Base-by-base conservation (phyloP, 2,329 filamentous ascomycete species). In the Fusarium fracticaudum region DNA sequence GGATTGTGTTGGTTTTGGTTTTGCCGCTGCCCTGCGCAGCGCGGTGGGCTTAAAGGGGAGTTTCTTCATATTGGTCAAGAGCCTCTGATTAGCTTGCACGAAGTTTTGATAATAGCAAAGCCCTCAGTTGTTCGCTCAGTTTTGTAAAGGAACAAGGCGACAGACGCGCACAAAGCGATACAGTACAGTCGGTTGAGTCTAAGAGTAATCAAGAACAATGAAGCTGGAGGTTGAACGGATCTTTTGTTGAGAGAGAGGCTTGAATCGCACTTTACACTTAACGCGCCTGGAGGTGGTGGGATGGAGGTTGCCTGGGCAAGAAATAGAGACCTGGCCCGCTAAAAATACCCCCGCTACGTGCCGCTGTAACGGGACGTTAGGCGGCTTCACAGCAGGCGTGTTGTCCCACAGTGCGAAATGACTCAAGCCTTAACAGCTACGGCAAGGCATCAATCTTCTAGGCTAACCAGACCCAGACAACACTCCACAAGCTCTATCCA, bases 31-130 rank as follows among this genome's bases (percentile, higher is more conserved):
- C 44, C 78, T 80, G 51, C 82, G 84, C 71, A 85, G 78, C 26
- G 82, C 85, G 5, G 86, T 87, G 18, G 85, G 85, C 70, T 88
- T 88, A 79, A 88, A 88, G 2, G 86, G 86, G 3, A 88, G 83
- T 68, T 82, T 84, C 76, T 84, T 84, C 71, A 81, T 81, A 73
- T 80, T 58, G 54, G 54, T 57, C 33, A 43, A 51, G 24, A 48
- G 44, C 55, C 18, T 47, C 45, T 53, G 43, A 64, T 75, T 65
- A 67, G 69, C 69, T 44, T 61, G 45, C 47, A 65, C 50, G n/a
- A 15, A 29, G 45, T 62, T 41, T 29, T 26, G 43, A 50, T 50
- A 53, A 65, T 70, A 73, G 67, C 67, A 69, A 62, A 45, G 33
- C 24, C 24, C 44, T 35, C n/a, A 20, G 26, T 24, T 38, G n/a